Percentiles rank a stretch among this genome's conserved stretches.
phyloP scores from a whole-genome alignment of 768 basidiomycete genomes.

The Lentinus tigrinus region DNA sequence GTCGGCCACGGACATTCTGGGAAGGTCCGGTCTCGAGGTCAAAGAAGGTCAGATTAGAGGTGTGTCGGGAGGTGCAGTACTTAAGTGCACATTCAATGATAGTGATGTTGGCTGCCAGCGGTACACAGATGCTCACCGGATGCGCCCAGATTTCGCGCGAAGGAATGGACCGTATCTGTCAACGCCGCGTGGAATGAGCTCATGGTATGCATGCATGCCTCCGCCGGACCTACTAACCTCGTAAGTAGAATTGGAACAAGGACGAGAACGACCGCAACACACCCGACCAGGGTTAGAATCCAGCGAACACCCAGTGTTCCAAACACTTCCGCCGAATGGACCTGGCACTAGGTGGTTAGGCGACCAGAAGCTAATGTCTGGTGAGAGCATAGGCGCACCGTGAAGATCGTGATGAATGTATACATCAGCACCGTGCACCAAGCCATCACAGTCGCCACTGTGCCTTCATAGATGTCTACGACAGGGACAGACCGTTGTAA shows the following conservation, averaged over 20 bases:
- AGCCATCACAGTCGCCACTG: slow-evolving; percentile 58
- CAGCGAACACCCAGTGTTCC: slow-evolving; percentile 46
- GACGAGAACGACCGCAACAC: slow-evolving; percentile 47
- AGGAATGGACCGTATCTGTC: slow-evolving; percentile 9
- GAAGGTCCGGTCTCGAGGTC: too few relatives aligned
- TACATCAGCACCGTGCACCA: slow-evolving; percentile 53
- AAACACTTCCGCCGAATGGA: slow-evolving; percentile 61
- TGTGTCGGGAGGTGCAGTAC: too few relatives aligned
- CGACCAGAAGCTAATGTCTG: background rate
- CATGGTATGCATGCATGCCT: background rate
- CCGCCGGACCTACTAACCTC: slow-evolving; percentile 6
- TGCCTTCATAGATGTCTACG: slow-evolving; percentile 46
- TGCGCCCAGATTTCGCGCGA: slow-evolving; percentile 2
- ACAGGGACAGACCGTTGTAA: background rate
- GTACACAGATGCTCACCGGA: background rate
- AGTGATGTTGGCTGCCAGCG: too few relatives aligned
- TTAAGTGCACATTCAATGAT: too few relatives aligned
- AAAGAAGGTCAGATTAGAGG: too few relatives aligned
- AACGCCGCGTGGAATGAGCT: too few relatives aligned
- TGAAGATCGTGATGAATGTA: slow-evolving; percentile 41
- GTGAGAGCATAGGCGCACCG: slow-evolving; percentile 6
- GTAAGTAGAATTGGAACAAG: slow-evolving; percentile 37
- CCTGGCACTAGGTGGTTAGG: slow-evolving; percentile 16
- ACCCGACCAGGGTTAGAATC: slow-evolving; percentile 59
- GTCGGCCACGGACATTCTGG: too few relatives aligned